Conservation (phyloP, 176 grass and related monocot genomes). For the Carex kokanica region DNA sequence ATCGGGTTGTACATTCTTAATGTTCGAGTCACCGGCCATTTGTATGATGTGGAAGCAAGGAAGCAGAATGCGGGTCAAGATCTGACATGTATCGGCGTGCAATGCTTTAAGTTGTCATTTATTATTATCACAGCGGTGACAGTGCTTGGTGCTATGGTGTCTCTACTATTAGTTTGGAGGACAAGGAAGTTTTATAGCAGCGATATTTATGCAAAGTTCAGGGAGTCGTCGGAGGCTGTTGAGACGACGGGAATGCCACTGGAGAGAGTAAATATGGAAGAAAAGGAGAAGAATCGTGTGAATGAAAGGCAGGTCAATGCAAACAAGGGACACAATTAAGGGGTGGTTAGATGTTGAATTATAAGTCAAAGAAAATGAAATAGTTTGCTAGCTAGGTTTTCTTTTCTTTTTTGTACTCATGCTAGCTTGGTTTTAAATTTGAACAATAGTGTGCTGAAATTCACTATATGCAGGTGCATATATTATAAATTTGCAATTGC, state of each 20-base stretch:
- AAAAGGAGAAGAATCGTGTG: neutral
- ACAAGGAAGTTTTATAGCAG: conserved; percentile 61
- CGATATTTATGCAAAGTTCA: conserved; percentile 69
- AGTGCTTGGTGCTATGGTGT: conserved; percentile 39
- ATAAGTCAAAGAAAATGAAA: conserved; percentile 5
- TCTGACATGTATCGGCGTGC: conserved; percentile 42
- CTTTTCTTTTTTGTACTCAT: too few species aligned
- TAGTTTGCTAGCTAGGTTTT: neutral
- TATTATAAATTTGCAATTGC: too few species aligned
- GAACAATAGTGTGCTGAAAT: neutral
- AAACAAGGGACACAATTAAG: neutral
- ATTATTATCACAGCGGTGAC: conserved; percentile 61
- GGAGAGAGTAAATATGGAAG: conserved; percentile 12
- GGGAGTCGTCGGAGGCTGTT: conserved; percentile 13
- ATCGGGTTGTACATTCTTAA: conserved; percentile 65
- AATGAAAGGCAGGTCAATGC: conserved; percentile 10
- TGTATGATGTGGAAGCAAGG: conserved; percentile 51
- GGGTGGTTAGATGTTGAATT: neutral
- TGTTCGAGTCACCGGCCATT: conserved; percentile 45
- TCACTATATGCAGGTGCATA: neutral
- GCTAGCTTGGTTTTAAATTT: neutral
- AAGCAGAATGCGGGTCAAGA: conserved; percentile 26
- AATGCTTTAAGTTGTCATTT: conserved; percentile 55
- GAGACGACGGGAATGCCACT: neutral
- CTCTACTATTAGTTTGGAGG: conserved; percentile 63